These are phyloP conservation scores for Colletotrichum shisoi DNA, from an alignment of 2,329 filamentous ascomycete genomes.

Conservation along the genomic window DNA sequence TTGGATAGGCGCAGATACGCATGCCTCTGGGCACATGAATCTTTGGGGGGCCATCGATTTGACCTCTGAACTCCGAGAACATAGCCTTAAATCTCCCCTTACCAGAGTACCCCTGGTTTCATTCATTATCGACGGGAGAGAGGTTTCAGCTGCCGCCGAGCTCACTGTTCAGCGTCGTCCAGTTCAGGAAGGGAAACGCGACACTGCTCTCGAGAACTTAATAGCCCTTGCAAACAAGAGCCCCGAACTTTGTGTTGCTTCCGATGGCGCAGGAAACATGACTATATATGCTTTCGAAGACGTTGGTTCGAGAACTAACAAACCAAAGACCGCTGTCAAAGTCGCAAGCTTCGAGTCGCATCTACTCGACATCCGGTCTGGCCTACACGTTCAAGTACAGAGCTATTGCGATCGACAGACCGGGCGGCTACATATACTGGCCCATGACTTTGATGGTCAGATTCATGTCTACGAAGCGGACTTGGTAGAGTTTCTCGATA, in stretches of 20 bases:
- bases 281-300: constrained; percentile 93
- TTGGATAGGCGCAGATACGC: constrained; percentile 80
- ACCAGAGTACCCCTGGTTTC: constrained; percentile 48
- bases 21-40: constrained; percentile 74
- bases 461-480: constrained; percentile 83
- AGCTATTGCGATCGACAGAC: constrained; percentile 73
- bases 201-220: constrained; percentile 81
- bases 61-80: constrained; percentile 69
- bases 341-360: constrained; percentile 76
- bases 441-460: constrained; percentile 85
- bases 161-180: constrained; percentile 68
- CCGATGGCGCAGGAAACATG: constrained; percentile 86
- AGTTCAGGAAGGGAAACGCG: constrained; percentile 43
- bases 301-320: constrained; percentile 73
- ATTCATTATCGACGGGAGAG: constrained; percentile 82
- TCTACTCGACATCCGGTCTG: constrained; percentile 56
- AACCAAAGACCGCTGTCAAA: constrained; percentile 78
- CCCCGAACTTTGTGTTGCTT: constrained; percentile 85
- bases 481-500: constrained; percentile 82
- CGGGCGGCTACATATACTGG: constrained; percentile 74
- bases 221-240: constrained; percentile 84
- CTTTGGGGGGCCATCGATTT: constrained; percentile 86
- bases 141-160: constrained; percentile 81
- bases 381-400: constrained; percentile 70
- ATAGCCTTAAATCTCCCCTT: constrained; percentile 36